A percentile compares a stretch with the other conserved stretches of the same genome.
Conservation (phyloP, 805 yeast genomes). For the Osmozyma mogii region DNA sequence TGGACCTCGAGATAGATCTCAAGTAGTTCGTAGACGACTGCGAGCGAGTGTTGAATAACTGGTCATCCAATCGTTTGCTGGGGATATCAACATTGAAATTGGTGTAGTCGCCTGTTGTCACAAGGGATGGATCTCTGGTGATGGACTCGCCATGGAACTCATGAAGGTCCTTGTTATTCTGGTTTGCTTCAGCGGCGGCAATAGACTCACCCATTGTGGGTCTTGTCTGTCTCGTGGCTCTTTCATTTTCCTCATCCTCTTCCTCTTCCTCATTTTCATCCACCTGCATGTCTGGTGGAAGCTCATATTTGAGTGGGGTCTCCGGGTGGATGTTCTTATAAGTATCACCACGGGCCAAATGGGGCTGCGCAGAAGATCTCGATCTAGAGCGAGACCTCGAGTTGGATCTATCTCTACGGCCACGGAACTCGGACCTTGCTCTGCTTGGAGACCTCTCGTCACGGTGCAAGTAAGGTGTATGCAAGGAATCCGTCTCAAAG, state of each 20-base stretch:
- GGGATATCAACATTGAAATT: conserved; percentile 36
- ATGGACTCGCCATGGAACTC: conserved; percentile 6
- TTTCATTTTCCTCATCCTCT: conserved; percentile 26
- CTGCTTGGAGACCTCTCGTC: conserved; percentile 17
- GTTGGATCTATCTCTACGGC: conserved; percentile 11
- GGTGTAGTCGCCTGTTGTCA: conserved; percentile 40
- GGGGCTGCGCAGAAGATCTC: conserved; percentile 34
- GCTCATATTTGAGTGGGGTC: conserved; percentile 36
- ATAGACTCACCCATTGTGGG: conserved; percentile 39
- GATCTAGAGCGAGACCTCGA: conserved; percentile 15
- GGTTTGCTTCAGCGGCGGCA: conserved; percentile 32
- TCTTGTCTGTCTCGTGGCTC: conserved; percentile 31
- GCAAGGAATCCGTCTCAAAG: conserved; percentile 11
- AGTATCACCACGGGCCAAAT: conserved; percentile 72
- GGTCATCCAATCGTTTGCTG: conserved; percentile 7
- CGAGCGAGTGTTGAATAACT: conserved; percentile 15
- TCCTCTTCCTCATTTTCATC: conserved; percentile 14
- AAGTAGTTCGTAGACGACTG: conserved; percentile 46
- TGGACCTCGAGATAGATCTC: conserved; percentile 58
- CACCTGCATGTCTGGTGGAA: conserved; percentile 30
- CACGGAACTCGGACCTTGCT: conserved; percentile 23
- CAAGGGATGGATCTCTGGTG: conserved; percentile 30
- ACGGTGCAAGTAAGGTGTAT: conserved; percentile 12
- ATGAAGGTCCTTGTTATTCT: conserved; percentile 2
- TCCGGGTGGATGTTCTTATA: conserved; percentile 51